Evolutionary conservation across 805 yeast species (phyloP), one percentile per base, ranked within the genome.

Genomic region (Kockiozyma suomiensis): DNA sequence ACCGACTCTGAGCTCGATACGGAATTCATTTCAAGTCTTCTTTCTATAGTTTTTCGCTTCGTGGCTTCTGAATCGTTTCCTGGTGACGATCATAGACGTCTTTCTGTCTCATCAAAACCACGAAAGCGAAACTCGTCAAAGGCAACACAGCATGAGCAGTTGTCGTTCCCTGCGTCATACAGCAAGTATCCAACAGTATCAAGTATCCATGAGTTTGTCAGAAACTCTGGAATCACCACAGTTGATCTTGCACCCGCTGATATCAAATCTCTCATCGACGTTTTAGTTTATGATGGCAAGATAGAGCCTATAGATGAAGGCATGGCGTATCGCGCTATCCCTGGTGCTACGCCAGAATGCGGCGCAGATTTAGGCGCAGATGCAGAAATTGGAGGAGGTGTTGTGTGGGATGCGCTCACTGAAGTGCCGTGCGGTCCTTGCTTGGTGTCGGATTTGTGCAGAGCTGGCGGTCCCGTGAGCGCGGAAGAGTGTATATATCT

Each of bases 1-100:
- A 91, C 97, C 0, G 99, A 94, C 72, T 85, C 92, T 37, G 98
- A 94, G 74, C 79, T 94, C 58, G 99, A 94, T 72, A 85, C 90
- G 2, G 98, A 93, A 73, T 94, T 94, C 70, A 92, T 94, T 59
- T 93, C 90, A 66, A 84, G 90, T 50, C 76, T 94, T 56, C 74
- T 90, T 66, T 84, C 90, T 21, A 92, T 92, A 45, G 85, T 92
- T 6, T 94, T 97, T 97, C 80, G 94, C 66, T 93, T 78, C 73
- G 85, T 90, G 8, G 88, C 93, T 1, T 81, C 85, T 33, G 83
- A 82, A 67, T 83, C 97, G 0, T 88, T 79, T 70, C 97, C 97
- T 30, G 17, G 55, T 5, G 68, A 66, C 5, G 65, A 66, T 10
- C 71, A 65, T 21, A 41, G 41, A 26, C 37, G 45, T 8, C 10